These are phyloP conservation scores for Jasminum sambac DNA, from an alignment of 257 asterid genomes.

Conservation along the genomic window DNA sequence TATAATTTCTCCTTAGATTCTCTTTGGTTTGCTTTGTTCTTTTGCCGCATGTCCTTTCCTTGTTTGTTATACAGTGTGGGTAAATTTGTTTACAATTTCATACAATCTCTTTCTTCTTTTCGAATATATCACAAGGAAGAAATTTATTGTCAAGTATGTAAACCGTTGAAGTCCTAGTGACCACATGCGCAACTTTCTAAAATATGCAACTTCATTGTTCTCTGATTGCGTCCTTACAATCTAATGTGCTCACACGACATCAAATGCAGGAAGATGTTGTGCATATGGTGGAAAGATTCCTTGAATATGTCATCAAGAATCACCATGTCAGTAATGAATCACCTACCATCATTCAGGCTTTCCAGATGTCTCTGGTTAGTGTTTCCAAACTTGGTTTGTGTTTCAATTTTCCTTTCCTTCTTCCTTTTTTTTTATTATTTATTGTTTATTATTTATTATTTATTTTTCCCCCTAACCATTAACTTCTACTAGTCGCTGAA, in stretches of 20 bases:
- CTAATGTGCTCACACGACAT: slow-evolving; percentile 1
- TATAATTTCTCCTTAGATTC: not conserved
- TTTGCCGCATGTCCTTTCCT: not conserved
- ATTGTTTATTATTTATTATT: too few species aligned
- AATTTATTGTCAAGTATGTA: not conserved
- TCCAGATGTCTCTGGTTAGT: slow-evolving; percentile 37
- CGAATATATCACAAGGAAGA: not conserved
- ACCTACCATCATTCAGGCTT: slow-evolving; percentile 31
- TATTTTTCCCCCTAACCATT: too few species aligned
- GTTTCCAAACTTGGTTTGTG: not conserved
- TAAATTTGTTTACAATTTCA: not conserved
- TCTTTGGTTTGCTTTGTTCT: not conserved
- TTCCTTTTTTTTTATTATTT: too few species aligned
- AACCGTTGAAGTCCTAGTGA: not conserved
- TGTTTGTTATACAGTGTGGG: not conserved
- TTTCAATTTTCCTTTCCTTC: too few species aligned
- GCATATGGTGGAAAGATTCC: slow-evolving; percentile 21
- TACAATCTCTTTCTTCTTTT: not conserved
- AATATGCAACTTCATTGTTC: slow-evolving; percentile 3
- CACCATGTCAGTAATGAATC: slow-evolving; percentile 30
- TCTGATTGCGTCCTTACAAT: not conserved
- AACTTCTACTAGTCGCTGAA: too few species aligned
- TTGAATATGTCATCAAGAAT: slow-evolving; percentile 30
- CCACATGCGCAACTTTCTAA: not conserved
- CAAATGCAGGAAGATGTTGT: slow-evolving; percentile 29